Percentiles rank a stretch among this genome's conserved stretches.
Conservation (phyloP, 1,284 basidiomycete genomes). For the Sanghuangporus weigelae region DNA sequence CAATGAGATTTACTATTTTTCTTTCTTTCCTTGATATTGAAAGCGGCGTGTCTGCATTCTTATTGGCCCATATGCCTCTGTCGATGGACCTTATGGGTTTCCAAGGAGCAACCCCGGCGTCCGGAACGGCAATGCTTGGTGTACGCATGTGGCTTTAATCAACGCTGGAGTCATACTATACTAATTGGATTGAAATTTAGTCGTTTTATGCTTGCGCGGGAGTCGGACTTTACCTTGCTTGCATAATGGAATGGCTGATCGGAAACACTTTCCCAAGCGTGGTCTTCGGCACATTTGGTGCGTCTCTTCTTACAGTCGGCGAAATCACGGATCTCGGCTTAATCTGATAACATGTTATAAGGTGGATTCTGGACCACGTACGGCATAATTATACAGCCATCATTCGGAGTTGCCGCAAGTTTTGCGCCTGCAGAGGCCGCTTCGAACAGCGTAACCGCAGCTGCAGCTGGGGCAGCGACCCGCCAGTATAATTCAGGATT, state of each 20-base stretch:
- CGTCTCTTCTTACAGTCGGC: background rate
- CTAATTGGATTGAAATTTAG: conserved; percentile 5
- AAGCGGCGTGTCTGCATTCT: conserved; percentile 20
- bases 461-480: conserved; percentile 18
- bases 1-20: background rate
- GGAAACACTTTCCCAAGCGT: conserved; percentile 23
- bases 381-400: conserved; percentile 19
- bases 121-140: conserved; percentile 17
- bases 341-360: background rate
- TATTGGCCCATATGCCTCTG: conserved; percentile 20
- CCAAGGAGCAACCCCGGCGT: conserved; percentile 19
- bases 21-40: background rate
- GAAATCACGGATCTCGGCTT: background rate
- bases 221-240: conserved; percentile 20
- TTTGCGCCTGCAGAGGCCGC: conserved; percentile 20
- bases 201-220: conserved; percentile 21
- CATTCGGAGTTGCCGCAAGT: conserved; percentile 19
- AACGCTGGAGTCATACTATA: background rate
- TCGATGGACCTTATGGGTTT: conserved; percentile 22
- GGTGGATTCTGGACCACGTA: conserved; percentile 23
- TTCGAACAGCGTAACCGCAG: conserved; percentile 18
- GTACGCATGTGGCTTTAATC: conserved; percentile 11
- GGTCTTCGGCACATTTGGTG: conserved; percentile 23
- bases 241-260: conserved; percentile 21
- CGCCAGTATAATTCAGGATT: conserved; percentile 20